Evolutionary conservation across 257 asterid genomes (phyloP).

Genomic region (Solanum tacnaense): DNA sequence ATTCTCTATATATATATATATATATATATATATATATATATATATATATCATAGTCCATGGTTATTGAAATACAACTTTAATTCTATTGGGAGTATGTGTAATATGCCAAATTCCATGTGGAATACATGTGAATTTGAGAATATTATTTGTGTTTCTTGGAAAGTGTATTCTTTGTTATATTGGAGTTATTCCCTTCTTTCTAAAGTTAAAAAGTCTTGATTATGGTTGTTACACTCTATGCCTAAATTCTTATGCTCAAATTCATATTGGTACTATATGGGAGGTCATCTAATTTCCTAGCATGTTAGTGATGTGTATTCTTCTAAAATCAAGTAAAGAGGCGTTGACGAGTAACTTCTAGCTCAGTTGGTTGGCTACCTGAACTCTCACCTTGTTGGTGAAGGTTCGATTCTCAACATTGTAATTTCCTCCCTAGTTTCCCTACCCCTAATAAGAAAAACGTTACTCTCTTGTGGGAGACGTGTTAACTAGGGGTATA

Average conservation of each 20-base stretch:
- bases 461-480: neutral
- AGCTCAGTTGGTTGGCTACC: neutral
- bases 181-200: neutral
- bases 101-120: neutral
- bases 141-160: neutral
- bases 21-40: too few relatives aligned
- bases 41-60: neutral
- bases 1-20: too few relatives aligned
- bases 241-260: neutral
- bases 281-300: neutral
- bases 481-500: neutral
- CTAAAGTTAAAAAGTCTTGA: neutral
- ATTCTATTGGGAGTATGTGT: neutral
- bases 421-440: too few relatives aligned
- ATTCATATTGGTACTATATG: neutral
- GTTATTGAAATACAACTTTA: neutral
- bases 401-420: neutral
- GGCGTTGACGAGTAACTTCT: neutral
- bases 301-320: neutral
- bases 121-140: constrained; percentile 1
- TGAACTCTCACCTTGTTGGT: neutral
- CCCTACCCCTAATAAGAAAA: neutral
- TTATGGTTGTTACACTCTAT: neutral
- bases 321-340: neutral
- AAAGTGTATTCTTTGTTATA: neutral